Evolutionary conservation across 2,329 filamentous ascomycete species (phyloP).

Genomic region (Fusarium bactridioides): DNA sequence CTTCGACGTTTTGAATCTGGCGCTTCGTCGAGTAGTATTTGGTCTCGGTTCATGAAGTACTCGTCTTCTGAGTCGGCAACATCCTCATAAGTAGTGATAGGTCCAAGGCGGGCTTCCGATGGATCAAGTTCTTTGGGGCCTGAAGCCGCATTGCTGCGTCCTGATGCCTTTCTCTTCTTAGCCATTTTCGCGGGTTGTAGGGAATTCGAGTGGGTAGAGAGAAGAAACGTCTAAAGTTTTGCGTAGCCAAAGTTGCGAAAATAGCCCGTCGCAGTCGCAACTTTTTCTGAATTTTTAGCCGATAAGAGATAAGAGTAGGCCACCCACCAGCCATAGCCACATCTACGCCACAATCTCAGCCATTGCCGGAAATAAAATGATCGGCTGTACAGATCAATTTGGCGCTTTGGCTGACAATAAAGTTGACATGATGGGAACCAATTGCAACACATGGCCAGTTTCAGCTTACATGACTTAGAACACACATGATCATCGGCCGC

Average conservation of each 20-base stretch:
- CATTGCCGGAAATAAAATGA: not conserved
- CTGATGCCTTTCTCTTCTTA: slow-evolving; percentile 75
- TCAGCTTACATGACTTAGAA: slow-evolving; percentile 3
- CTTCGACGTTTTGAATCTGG: slow-evolving; percentile 80
- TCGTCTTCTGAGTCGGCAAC: slow-evolving; percentile 95
- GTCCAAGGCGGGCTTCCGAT: slow-evolving; percentile 68
- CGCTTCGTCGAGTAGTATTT: slow-evolving; percentile 83
- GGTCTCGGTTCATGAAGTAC: slow-evolving; percentile 86
- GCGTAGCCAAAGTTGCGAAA: slow-evolving; percentile 2
- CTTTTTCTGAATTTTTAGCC: slow-evolving; percentile 33
- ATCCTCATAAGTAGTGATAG: slow-evolving; percentile 75
- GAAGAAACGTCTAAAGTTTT: not conserved
- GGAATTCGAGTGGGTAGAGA: not conserved
- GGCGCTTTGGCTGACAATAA: not conserved
- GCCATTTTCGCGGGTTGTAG: slow-evolving; percentile 56
- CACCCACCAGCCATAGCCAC: not conserved
- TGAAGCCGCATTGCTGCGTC: slow-evolving; percentile 53
- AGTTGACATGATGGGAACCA: not conserved
- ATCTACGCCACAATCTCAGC: not conserved
- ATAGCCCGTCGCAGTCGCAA: slow-evolving; percentile 18
- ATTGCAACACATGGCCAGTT: slow-evolving; percentile 1
- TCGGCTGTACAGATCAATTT: not conserved
- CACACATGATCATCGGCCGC: slow-evolving; percentile 15
- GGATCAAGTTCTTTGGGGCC: slow-evolving; percentile 64
- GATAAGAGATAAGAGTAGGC: slow-evolving; percentile 30